Conservation (phyloP, 148 eudicot species). For the Amaranthus hypochondriacus region DNA sequence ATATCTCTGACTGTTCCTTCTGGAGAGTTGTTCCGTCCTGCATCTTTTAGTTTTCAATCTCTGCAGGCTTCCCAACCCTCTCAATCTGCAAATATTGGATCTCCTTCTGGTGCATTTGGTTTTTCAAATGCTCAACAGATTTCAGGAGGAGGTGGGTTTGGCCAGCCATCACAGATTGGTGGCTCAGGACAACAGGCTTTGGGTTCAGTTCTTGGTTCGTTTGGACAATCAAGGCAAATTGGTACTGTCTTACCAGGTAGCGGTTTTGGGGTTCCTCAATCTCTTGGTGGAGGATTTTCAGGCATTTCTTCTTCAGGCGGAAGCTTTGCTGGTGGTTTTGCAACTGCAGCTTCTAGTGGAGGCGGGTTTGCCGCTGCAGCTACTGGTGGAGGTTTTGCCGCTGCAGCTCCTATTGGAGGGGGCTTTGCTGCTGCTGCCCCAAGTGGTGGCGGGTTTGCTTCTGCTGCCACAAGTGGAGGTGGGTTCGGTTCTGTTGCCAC, state of each 20-base stretch:
- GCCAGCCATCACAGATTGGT: constrained; percentile 73
- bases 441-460: constrained; percentile 40
- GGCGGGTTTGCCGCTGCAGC: constrained; percentile 51
- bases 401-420: constrained; percentile 25
- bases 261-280: constrained; percentile 31
- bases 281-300: constrained; percentile 34
- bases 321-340: constrained; percentile 24
- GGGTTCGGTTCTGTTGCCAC: constrained; percentile 42
- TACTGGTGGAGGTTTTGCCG: constrained; percentile 44
- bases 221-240: constrained; percentile 97
- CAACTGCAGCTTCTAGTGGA: constrained; percentile 35
- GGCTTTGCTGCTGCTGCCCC: constrained; percentile 45
- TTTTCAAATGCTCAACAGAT: constrained; percentile 32
- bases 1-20: constrained; percentile 42
- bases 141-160: constrained; percentile 57
- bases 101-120: constrained; percentile 46
- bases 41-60: constrained; percentile 76
- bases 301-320: constrained; percentile 17
- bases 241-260: constrained; percentile 50
- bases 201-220: constrained; percentile 91
- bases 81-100: constrained; percentile 38
- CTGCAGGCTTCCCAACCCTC: constrained; percentile 51
- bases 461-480: constrained; percentile 37
- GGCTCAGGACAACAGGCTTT: constrained; percentile 87
- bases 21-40: constrained; percentile 79